Base-by-base conservation (phyloP, 352 stramenopile species). In the Phytopythium cucurbitacearum region DNA sequence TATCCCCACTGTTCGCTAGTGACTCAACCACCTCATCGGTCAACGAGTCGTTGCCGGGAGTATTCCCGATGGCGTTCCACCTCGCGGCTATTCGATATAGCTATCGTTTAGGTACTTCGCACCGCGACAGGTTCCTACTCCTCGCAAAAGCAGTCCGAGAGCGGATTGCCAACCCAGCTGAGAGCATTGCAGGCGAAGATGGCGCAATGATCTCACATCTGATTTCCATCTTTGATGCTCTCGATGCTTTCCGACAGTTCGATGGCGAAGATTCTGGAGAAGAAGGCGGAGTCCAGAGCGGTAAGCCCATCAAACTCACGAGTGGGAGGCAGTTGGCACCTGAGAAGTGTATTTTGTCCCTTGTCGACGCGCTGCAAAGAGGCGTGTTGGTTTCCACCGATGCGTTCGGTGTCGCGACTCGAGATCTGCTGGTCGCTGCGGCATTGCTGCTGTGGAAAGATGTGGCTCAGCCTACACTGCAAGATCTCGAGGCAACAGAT, bases 361-460 rank as follows among this genome's bases (percentile, higher is more conserved):
- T 65, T 3, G 51, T 50, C 21, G 64, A 48, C 1, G 57, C 69
- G 16, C 52, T 76, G n/a, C 58, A 62, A 12, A 38, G 45, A 16
- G 78, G 62, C 38, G 51, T 76, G 0, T 65, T 51, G 7, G 34
- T 68, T 32, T 57, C 54, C 11, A 43, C 60, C n/a, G 60, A 60
- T 1, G 34, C 38, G 0, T 64, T 77, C 21, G 39, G 48, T 34
- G 48, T 48, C 6, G 63, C 60, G 9, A 76, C 69, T 38, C 48
- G 62, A 36, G 70, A 79, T 16, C 46, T 81, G 3, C 35, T 81
- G 45, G 61, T 64, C 8, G 62, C 60, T 11, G 51, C 65, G 1
- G 66, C 68, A 8, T 16, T 80, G 8, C 40, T 67, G 44, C 67
- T 81, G 32, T 86, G 73, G 72, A 62, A 59, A 34, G 72, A 83